Evolutionary conservation across 1,139 yeast genomes (phyloP).

Genomic region (Yamadazyma aaseri): DNA sequence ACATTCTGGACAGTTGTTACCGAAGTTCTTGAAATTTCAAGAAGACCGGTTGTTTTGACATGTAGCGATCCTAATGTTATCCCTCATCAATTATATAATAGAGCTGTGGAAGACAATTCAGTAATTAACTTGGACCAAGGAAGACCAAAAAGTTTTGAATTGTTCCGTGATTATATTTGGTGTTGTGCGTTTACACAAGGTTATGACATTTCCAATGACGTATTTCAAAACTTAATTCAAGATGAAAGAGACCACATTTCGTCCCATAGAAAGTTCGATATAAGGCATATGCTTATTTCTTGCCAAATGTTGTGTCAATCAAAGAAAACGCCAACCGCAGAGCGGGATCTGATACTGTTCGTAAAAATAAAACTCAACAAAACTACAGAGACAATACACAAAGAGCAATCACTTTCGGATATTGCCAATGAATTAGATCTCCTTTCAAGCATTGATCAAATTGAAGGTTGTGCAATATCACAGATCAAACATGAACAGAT

Average conservation of each 20-base stretch:
- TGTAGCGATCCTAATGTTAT: conserved; percentile 57
- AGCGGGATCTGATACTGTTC: background rate
- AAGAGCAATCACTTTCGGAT: background rate
- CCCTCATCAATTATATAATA: conserved; percentile 52
- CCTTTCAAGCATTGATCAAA: conserved; percentile 39
- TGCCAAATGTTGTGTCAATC: conserved; percentile 58
- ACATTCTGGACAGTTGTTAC: conserved; percentile 78
- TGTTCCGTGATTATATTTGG: conserved; percentile 34
- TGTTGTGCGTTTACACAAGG: conserved; percentile 40
- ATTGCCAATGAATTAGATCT: conserved; percentile 26
- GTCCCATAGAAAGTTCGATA: conserved; percentile 33
- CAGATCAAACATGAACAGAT: conserved; percentile 33
- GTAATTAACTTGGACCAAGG: conserved; percentile 25
- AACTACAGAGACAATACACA: background rate
- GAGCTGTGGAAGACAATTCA: conserved; percentile 44
- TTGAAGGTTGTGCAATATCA: conserved; percentile 33
- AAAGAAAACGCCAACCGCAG: background rate
- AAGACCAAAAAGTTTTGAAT: conserved; percentile 17
- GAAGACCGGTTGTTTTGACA: conserved; percentile 79
- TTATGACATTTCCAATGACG: conserved; percentile 29
- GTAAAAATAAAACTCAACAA: background rate
- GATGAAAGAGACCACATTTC: conserved; percentile 12
- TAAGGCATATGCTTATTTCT: conserved; percentile 53
- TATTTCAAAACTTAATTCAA: conserved; percentile 33
- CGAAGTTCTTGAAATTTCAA: conserved; percentile 60